Evolutionary conservation across 192 early-diverging fungal genomes (phyloP).

Genomic region (Chytriomyces sp.): DNA sequence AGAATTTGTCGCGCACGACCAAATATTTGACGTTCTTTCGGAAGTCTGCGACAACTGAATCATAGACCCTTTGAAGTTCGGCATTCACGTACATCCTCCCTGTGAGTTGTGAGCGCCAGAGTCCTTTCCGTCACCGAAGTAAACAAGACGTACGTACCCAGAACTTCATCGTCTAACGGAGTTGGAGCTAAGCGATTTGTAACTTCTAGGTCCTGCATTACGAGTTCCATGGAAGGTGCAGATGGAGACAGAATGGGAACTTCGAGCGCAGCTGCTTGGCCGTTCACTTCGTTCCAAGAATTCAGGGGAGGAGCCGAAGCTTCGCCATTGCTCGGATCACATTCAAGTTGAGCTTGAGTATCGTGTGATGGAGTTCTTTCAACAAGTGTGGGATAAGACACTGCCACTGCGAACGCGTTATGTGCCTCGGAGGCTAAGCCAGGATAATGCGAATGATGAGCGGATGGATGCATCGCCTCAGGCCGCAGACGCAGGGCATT

Average conservation of each 20-base stretch:
- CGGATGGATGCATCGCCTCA: not conserved
- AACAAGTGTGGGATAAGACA: not conserved
- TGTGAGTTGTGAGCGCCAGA: not conserved
- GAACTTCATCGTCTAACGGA: slow-evolving; percentile 15
- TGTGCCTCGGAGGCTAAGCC: too few relatives aligned
- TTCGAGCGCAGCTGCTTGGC: not conserved
- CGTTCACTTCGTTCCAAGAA: too few relatives aligned
- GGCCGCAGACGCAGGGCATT: not conserved
- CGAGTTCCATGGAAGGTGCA: slow-evolving; percentile 15
- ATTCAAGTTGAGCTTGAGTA: too few relatives aligned
- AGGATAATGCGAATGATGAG: not conserved
- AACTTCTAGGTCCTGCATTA: not conserved
- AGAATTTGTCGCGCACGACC: slow-evolving; percentile 26
- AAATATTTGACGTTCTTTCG: slow-evolving; percentile 23
- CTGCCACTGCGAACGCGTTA: too few relatives aligned
- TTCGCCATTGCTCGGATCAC: too few relatives aligned
- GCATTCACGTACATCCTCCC: slow-evolving; percentile 12
- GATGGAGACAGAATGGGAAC: not conserved
- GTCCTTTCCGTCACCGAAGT: not conserved
- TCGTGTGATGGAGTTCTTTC: too few relatives aligned
- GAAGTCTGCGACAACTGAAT: slow-evolving; percentile 21
- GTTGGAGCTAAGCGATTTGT: not conserved
- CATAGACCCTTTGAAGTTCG: slow-evolving; percentile 7
- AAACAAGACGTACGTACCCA: slow-evolving; percentile 1
- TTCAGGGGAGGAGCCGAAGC: too few relatives aligned